Evolutionary conservation across 306 rosid genomes (phyloP).

Genomic region (Vigna nakashimae): DNA sequence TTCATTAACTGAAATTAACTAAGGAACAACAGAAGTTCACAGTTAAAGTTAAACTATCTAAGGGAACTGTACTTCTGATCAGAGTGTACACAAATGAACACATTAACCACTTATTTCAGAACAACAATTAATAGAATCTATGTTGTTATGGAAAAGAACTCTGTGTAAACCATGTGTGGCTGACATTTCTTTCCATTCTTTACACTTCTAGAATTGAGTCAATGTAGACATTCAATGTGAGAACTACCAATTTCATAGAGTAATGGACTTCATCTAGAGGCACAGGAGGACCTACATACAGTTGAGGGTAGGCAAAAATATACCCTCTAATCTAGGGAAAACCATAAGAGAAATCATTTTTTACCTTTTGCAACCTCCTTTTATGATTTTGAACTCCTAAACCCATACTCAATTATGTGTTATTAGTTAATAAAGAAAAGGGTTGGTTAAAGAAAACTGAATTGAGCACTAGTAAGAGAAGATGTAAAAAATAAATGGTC

Average conservation of each 20-base stretch:
- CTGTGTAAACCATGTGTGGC: neutral
- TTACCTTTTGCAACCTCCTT: neutral
- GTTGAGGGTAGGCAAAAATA: neutral
- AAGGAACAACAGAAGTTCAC: neutral
- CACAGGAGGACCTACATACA: neutral
- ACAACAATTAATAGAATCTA: neutral
- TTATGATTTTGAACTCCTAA: neutral
- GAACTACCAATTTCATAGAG: slow-evolving; percentile 16
- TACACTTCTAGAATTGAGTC: slow-evolving; percentile 29
- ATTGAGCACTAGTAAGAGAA: neutral
- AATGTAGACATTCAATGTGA: slow-evolving; percentile 36
- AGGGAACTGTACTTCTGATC: neutral
- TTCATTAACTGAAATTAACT: slow-evolving; percentile 6
- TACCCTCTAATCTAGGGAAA: neutral
- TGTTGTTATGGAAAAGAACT: slow-evolving; percentile 27
- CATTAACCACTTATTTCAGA: neutral
- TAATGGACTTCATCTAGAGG: neutral
- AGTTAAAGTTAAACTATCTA: neutral
- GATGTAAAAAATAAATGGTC: slow-evolving; percentile 15
- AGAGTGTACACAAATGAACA: slow-evolving; percentile 16
- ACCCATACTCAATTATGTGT: neutral
- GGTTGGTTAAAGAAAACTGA: neutral
- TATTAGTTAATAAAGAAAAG: neutral
- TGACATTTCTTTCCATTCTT: neutral
- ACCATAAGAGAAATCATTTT: neutral